Evolutionary conservation across 805 yeast species (phyloP).

Genomic region (Kurtzmaniella cleridarum): DNA sequence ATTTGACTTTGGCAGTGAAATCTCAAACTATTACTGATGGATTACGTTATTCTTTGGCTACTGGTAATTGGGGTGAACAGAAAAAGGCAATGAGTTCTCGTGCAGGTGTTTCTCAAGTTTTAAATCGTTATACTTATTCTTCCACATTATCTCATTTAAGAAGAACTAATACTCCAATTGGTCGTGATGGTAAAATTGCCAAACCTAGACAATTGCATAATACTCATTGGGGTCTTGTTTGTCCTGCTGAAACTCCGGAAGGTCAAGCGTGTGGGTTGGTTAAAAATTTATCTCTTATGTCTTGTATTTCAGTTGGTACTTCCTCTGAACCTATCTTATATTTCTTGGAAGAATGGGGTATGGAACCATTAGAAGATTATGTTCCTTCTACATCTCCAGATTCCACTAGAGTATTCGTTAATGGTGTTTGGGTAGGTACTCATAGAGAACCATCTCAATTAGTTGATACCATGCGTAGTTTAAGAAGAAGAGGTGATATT

Average conservation of each 20-base stretch:
- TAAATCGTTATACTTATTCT: constrained; percentile 95
- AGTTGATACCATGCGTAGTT: constrained; percentile 82
- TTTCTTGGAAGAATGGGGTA: constrained; percentile 97
- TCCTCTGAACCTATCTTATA: constrained; percentile 93
- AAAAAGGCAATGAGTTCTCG: constrained; percentile 98
- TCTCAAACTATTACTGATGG: constrained; percentile 97
- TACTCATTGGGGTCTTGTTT: constrained; percentile 99
- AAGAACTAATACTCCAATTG: constrained; percentile 98
- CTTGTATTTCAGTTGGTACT: constrained; percentile 96
- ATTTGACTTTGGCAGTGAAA: constrained; percentile 92
- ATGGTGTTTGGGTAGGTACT: constrained; percentile 99
- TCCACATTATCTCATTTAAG: constrained; percentile 98
- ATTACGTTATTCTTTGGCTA: constrained; percentile 92
- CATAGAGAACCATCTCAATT: constrained; percentile 94
- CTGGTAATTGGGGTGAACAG: constrained; percentile 99
- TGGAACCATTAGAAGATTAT: constrained; percentile 95
- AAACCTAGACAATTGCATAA: constrained; percentile 98
- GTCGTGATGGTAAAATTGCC: constrained; percentile 98
- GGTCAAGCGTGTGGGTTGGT: constrained; percentile 99
- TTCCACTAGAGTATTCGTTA: constrained; percentile 90
- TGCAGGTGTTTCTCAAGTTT: constrained; percentile 98
- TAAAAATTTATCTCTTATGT: constrained; percentile 91
- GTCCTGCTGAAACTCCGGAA: constrained; percentile 99
- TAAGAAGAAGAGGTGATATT: constrained; percentile 93
- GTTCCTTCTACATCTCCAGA: constrained; percentile 88